Conservation (phyloP, 2,329 filamentous ascomycete species). For the Aspergillus neotritici region DNA sequence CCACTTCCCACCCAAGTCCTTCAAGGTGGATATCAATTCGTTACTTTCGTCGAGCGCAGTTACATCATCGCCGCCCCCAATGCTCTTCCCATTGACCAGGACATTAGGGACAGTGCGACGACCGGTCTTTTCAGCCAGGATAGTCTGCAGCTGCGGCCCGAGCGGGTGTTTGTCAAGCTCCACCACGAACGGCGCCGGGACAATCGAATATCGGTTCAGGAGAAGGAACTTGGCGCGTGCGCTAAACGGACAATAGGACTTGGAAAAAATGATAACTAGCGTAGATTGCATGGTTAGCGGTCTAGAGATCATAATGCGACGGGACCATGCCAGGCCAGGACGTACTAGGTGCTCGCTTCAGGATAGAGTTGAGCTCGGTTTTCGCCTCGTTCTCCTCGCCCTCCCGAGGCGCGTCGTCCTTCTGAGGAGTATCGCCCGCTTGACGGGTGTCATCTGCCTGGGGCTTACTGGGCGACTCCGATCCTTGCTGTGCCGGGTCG, state of each 20-base stretch:
- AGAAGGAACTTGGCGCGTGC: conserved; percentile 79
- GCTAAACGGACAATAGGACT: conserved; percentile 84
- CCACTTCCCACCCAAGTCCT: conserved; percentile 65
- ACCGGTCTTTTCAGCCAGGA: conserved; percentile 67
- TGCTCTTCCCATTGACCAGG: conserved; percentile 77
- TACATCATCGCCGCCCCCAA: conserved; percentile 87
- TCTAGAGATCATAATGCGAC: background rate
- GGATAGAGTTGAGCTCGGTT: conserved; percentile 66
- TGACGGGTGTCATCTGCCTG: conserved; percentile 27
- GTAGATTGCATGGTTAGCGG: conserved; percentile 1
- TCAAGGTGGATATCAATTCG: conserved; percentile 65
- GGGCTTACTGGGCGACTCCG: conserved; percentile 40
- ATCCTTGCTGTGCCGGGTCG: conserved; percentile 39
- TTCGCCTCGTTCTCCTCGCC: conserved; percentile 49
- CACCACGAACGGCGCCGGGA: conserved; percentile 76
- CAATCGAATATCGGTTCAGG: conserved; percentile 76
- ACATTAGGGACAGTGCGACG: conserved; percentile 87
- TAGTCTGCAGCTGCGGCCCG: conserved; percentile 65
- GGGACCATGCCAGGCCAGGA: conserved; percentile 26
- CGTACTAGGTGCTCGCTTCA: conserved; percentile 79
- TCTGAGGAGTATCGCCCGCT: too few relatives aligned
- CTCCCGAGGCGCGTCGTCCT: conserved; percentile 20
- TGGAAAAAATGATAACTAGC: conserved; percentile 90
- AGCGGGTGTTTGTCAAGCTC: conserved; percentile 81
- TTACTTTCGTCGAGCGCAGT: conserved; percentile 62